A percentile compares a stretch with the other conserved stretches of the same genome.
Conservation (phyloP, 164 flowering plant species). For the Berberis vulgaris region DNA sequence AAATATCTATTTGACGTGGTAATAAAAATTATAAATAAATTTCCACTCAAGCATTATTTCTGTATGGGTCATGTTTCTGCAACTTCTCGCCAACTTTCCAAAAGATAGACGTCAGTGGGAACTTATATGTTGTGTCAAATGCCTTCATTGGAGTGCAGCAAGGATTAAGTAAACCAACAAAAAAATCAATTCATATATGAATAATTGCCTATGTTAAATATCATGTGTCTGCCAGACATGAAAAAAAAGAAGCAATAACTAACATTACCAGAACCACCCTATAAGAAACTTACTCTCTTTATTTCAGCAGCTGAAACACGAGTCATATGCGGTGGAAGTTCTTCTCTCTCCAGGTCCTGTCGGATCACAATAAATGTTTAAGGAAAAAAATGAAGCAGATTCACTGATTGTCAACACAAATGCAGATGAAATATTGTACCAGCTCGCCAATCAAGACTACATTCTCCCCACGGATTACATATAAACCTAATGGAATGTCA, state of each 20-base stretch:
- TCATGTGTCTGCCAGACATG: neutral
- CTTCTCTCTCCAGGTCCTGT: conserved; percentile 69
- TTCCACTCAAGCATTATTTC: no score
- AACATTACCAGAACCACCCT: neutral
- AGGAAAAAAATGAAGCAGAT: neutral
- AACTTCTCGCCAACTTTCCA: no score
- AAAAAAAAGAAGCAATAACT: neutral
- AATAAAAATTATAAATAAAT: no score
- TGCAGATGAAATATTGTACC: conserved; percentile 17
- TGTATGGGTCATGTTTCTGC: no score
- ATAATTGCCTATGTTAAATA: no score
- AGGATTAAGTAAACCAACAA: no score
- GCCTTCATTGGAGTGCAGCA: no score
- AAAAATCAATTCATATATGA: no score
- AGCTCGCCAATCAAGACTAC: conserved; percentile 50
- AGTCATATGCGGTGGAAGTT: conserved; percentile 79
- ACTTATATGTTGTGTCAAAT: no score
- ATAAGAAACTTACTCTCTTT: conserved; percentile 40
- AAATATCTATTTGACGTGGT: no score
- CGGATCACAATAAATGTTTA: neutral
- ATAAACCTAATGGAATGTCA: conserved; percentile 41
- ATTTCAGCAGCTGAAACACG: conserved; percentile 64
- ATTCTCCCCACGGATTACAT: conserved; percentile 46
- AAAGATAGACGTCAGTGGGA: no score
- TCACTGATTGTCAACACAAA: neutral